Percentiles rank a stretch among this genome's conserved stretches.
These are phyloP conservation scores for Allium sativum DNA, from an alignment of 106 monocot genomes.

Conservation along the genomic window DNA sequence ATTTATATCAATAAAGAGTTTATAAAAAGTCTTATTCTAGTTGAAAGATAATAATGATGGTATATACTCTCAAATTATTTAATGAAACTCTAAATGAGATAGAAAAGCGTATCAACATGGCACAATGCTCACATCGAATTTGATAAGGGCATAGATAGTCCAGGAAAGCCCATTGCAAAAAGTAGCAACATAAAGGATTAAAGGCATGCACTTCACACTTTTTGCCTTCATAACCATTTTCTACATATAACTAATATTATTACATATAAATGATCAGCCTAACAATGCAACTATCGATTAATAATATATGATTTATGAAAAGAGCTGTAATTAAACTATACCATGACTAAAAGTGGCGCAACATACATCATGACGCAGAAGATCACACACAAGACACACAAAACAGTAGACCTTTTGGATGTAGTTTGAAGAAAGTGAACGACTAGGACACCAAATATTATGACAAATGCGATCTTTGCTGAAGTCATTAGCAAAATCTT, in stretches of 20 bases:
- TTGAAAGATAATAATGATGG: not conserved
- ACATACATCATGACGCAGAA: slow-evolving; percentile 21
- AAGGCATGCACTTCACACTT: slow-evolving; percentile 12
- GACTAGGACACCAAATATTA: slow-evolving; percentile 4
- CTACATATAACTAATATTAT: not conserved
- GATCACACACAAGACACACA: slow-evolving; percentile 7
- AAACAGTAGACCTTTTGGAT: slow-evolving; percentile 1
- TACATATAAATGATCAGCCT: not conserved
- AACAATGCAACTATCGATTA: not conserved
- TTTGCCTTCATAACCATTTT: slow-evolving; percentile 10
- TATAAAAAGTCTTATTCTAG: not conserved
- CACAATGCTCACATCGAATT: slow-evolving; percentile 8
- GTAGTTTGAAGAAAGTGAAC: slow-evolving; percentile 2
- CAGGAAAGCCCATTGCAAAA: slow-evolving; percentile 6
- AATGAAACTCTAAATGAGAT: no score
- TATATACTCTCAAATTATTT: no score
- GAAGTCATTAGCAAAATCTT: not conserved
- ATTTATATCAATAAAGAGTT: no score
- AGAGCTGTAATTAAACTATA: not conserved
- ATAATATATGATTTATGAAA: not conserved
- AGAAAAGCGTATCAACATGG: not conserved
- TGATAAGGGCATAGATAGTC: slow-evolving; percentile 11
- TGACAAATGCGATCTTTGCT: not conserved
- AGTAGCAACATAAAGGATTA: slow-evolving; percentile 1
- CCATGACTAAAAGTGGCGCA: slow-evolving; percentile 13